A percentile compares a stretch with the other conserved stretches of the same genome.
These are phyloP conservation scores for Cicer chorassanicum DNA, from an alignment of 306 rosid genomes.

Conservation along the genomic window DNA sequence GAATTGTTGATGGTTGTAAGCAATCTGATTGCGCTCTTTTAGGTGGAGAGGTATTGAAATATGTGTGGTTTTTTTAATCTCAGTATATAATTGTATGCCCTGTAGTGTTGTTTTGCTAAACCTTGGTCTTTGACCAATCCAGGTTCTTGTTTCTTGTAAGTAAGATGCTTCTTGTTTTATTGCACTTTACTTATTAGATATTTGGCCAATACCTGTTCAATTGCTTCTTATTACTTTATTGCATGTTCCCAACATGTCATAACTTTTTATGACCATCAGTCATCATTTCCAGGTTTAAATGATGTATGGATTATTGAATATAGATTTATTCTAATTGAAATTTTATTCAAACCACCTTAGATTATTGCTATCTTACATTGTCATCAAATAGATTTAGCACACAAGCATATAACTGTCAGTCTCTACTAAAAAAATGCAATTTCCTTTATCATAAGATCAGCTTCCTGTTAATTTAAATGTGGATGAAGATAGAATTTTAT, in stretches of 20 bases:
- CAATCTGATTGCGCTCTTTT: conserved; percentile 85
- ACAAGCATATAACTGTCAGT: conserved; percentile 15
- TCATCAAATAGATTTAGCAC: conserved; percentile 11
- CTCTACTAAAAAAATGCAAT: not conserved
- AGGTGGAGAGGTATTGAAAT: conserved; percentile 88
- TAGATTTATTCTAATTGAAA: not conserved
- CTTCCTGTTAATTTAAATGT: not conserved
- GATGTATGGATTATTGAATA: not conserved
- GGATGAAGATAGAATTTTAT: not conserved
- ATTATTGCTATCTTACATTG: conserved; percentile 22
- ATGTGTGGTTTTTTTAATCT: not conserved
- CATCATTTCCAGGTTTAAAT: conserved; percentile 21
- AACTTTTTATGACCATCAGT: not conserved
- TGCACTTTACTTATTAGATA: not conserved
- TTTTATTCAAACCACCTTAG: not conserved
- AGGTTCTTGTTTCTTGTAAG: not conserved
- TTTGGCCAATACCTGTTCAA: not conserved
- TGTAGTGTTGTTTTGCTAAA: conserved; percentile 14
- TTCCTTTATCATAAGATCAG: not conserved
- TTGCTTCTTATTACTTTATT: not conserved
- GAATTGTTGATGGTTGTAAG: conserved; percentile 88
- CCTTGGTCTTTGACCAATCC: not conserved
- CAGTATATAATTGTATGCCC: not conserved
- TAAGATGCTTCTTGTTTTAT: not conserved
- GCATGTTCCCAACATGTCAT: not conserved